Evolutionary conservation across 306 rosid species (phyloP), one percentile per base, ranked within the genome.

Genomic region (Biancaea sappan): DNA sequence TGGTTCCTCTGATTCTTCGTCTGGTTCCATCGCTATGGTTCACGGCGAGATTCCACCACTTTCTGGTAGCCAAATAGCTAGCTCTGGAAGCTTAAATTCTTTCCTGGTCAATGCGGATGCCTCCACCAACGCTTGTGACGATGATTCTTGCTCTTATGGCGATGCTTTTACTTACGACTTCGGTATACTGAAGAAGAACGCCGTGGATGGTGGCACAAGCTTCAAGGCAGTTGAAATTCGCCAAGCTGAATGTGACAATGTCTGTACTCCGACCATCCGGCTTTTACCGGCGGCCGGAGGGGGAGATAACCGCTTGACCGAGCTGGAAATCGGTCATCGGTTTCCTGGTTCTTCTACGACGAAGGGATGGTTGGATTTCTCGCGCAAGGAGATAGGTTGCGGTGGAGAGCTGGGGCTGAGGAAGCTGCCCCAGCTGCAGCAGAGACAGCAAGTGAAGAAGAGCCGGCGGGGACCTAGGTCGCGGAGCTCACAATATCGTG

Each of bases 381-480:
- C 83, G 63, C 31, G 73, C n/a, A 41, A 53, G 71, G 76, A 75
- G 66, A 69, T 72, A 26, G 63, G 40, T 34, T 72, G 21, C 81
- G 66, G 58, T 19, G 73, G 69, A 2, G 66, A 43, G 7, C 72
- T 58, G 47, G 81, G 74, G 79, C 82, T 73, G 58, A 70, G 52
- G 54, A 74, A 82, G 25, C 66, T 61, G 28, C 63, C 77, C 26
- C 85, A 44, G 8, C 84, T 67, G 14, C 75, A 77, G 54, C 90
- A 67, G 61, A 76, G 52, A 16, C 80, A 34, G 50, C 69, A 14
- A 60, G 86, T 76, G 50, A 90, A 82, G 81, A 92, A 88, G 85
- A 89, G 96, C 57, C 92, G 96, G 7, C 72, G 96, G 2, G 98
- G 98, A 57, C 98, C 98, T 9, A 72, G 89, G 87, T 90, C 98